Evolutionary conservation across 192 early-diverging fungal genomes (phyloP), one percentile per base, ranked within the genome.

Genomic region (Coemansia sp.): DNA sequence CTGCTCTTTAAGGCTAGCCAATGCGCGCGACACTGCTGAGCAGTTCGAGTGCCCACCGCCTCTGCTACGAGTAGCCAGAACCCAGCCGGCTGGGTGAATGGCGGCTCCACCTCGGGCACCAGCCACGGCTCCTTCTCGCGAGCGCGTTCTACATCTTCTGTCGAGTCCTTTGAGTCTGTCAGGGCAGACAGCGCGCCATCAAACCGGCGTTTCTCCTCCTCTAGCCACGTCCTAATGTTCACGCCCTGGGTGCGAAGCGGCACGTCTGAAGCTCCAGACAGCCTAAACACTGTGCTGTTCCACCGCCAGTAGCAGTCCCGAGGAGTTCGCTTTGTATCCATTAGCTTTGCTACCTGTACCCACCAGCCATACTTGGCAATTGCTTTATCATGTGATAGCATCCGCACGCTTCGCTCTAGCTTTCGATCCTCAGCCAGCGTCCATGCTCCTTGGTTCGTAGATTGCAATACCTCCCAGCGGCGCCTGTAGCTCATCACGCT

Each of bases 241-340:
- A 51, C 23, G 13, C 50, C 26, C 50, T 53, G 10, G 23, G 21
- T 53, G 24, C 24, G 50, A 28, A 28, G 24, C 50, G 50, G 50
- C 50, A 16, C 13, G 26, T 28, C 3, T 1, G 24, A 28, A 16
- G 26, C 51, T 5, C 63, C 36, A 24, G 20, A 0, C 14, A 55
- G 13, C 0, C 13, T 51, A 6, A 9, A 7, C 40, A 39, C 9
- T 3, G 50, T 18, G 21, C 28, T 18, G 16, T 51, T 23, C 63
- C 63, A 65, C 37, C 63, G 46, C 50, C 24, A 26, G 46, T 65
- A 28, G 36, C 63, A 65, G 63, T 51, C 63, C n/a, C 63, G 34
- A 8, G 63, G 48, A 9, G 63, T 8, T 16, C 63, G 46, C 28
- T 51, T 51, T 6, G 63, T 65, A 23, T 28, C 24, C 48, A 65